These are phyloP conservation scores for Pseudocercospora fijiensis DNA, from an alignment of 2,329 filamentous ascomycete genomes.

Conservation along the genomic window DNA sequence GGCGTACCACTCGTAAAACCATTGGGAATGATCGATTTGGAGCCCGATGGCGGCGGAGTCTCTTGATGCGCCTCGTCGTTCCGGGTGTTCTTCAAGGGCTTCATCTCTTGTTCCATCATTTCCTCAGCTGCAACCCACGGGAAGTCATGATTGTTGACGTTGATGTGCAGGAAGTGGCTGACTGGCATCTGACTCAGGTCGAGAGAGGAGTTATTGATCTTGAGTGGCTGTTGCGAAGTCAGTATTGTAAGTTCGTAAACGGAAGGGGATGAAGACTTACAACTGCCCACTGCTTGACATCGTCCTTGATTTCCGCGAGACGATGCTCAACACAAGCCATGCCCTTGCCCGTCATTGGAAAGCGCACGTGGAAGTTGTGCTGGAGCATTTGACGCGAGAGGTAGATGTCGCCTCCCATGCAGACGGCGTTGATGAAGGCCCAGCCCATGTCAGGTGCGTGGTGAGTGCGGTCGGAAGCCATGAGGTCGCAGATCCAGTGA, in stretches of 20 bases:
- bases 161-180: conserved; percentile 48
- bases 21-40: neutral
- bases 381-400: conserved; percentile 42
- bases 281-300: conserved; percentile 43
- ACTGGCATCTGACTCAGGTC: conserved; percentile 41
- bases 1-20: neutral
- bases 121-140: conserved; percentile 39
- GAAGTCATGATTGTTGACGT: conserved; percentile 43
- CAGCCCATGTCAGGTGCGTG: conserved; percentile 48
- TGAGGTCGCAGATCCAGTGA: conserved; percentile 48
- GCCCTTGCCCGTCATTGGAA: conserved; percentile 47
- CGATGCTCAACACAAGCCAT: conserved; percentile 45
- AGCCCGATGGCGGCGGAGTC: neutral
- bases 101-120: conserved; percentile 3
- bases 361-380: conserved; percentile 42
- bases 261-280: conserved; percentile 11
- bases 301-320: conserved; percentile 45
- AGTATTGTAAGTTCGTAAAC: neutral
- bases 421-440: conserved; percentile 46
- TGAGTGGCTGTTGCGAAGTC: conserved; percentile 32
- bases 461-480: conserved; percentile 43
- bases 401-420: conserved; percentile 45
- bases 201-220: conserved; percentile 43
- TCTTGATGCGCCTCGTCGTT: neutral
- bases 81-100: neutral